Evolutionary conservation across 1,284 basidiomycete genomes (phyloP).

Genomic region (Ustilago xerochloae): DNA sequence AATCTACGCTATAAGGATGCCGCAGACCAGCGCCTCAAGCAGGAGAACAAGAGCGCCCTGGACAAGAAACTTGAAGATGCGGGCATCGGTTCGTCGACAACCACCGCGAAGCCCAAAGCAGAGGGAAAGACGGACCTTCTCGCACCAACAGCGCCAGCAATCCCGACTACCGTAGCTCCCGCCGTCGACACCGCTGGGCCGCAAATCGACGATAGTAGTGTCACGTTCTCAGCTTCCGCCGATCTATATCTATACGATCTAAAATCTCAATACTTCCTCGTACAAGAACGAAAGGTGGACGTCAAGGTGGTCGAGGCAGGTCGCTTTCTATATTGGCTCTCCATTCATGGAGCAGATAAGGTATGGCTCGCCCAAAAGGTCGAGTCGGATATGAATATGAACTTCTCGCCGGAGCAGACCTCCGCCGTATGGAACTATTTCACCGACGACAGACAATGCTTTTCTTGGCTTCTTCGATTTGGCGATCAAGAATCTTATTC

Average conservation of each 20-base stretch:
- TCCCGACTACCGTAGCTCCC: constrained; percentile 31
- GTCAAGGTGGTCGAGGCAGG: constrained; percentile 77
- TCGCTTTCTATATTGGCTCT: constrained; percentile 74
- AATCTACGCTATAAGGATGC: constrained; percentile 64
- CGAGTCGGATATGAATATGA: constrained; percentile 69
- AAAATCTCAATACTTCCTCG: constrained; percentile 77
- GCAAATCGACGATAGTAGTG: constrained; percentile 19
- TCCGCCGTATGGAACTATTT: constrained; percentile 85
- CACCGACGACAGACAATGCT: constrained; percentile 74
- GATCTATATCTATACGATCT: constrained; percentile 79
- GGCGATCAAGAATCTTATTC: constrained; percentile 74
- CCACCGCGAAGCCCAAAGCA: not conserved
- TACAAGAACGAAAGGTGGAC: constrained; percentile 77
- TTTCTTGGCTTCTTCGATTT: constrained; percentile 88
- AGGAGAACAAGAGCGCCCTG: constrained; percentile 18
- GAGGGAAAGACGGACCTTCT: constrained; percentile 8
- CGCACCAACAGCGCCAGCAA: constrained; percentile 1
- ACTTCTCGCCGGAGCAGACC: constrained; percentile 61
- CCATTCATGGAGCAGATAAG: constrained; percentile 70
- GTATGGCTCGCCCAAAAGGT: constrained; percentile 79
- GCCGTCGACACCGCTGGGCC: constrained; percentile 34
- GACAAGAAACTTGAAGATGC: constrained; percentile 41
- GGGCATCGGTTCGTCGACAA: constrained; percentile 11
- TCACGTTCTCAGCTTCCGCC: constrained; percentile 63
- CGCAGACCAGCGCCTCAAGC: constrained; percentile 32